Conservation (phyloP, 2,329 filamentous ascomycete genomes). For the Paracoccidioides lutzii region DNA sequence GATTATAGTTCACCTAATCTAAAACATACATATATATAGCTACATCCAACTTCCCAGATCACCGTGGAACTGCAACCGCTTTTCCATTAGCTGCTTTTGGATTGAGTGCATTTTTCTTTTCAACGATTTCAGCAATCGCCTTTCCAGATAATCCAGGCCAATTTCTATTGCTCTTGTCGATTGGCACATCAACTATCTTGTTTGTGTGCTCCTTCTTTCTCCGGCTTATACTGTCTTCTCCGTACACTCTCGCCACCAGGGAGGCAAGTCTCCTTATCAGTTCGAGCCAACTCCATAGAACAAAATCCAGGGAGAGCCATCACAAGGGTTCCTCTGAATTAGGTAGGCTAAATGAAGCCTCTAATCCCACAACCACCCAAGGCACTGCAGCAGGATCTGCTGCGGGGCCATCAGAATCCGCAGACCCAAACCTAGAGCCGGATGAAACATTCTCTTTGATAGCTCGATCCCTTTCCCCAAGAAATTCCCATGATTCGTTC, state of each 20-base stretch:
- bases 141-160: constrained; percentile 73
- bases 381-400: constrained; percentile 21
- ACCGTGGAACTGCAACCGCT: constrained; percentile 85
- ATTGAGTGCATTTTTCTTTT: constrained; percentile 93
- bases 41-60: constrained; percentile 80
- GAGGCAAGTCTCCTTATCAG: constrained; percentile 20
- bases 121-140: constrained; percentile 58
- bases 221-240: constrained; percentile 50
- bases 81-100: constrained; percentile 90
- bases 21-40: constrained; percentile 34
- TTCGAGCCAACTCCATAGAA: constrained; percentile 22
- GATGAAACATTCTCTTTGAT: constrained; percentile 75
- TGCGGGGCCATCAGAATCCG: constrained; percentile 16
- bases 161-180: constrained; percentile 67
- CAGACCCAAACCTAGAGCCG: constrained; percentile 28
- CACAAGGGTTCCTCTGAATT: constrained; percentile 21
- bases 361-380: constrained; percentile 17
- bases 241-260: constrained; percentile 30
- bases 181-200: constrained; percentile 64
- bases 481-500: constrained; percentile 38
- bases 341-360: constrained; percentile 25
- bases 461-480: constrained; percentile 45
- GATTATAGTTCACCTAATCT: not conserved
- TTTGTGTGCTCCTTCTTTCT: constrained; percentile 76
- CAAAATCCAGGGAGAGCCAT: constrained; percentile 20